Percentiles rank a stretch among this genome's conserved stretches.
Evolutionary conservation across 2,329 filamentous ascomycete species (phyloP).

Genomic region (Dothideomycetes sp.): DNA sequence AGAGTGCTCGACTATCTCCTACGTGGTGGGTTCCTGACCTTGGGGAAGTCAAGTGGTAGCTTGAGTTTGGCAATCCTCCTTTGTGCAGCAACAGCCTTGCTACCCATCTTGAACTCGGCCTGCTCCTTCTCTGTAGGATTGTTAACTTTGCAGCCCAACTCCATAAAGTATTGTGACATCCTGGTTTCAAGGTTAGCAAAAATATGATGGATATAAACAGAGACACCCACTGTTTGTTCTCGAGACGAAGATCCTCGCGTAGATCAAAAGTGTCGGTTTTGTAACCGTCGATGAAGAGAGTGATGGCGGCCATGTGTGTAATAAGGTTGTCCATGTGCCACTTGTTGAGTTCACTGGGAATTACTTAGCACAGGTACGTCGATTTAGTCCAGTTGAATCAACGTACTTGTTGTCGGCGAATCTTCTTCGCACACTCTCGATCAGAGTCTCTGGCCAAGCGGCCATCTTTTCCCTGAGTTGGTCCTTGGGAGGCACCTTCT

Average conservation of each 20-base stretch:
- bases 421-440: conserved; percentile 58
- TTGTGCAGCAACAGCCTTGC: conserved; percentile 50
- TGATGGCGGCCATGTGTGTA: conserved; percentile 63
- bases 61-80: conserved; percentile 61
- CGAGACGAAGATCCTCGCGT: conserved; percentile 61
- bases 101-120: conserved; percentile 45
- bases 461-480: conserved; percentile 50
- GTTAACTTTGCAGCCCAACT: conserved; percentile 61
- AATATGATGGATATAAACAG: neutral
- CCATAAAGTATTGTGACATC: conserved; percentile 61
- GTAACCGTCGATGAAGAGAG: conserved; percentile 63
- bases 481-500: conserved; percentile 51
- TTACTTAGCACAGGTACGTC: conserved; percentile 1
- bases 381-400: conserved; percentile 14
- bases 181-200: conserved; percentile 19
- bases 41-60: conserved; percentile 77
- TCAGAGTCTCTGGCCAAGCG: conserved; percentile 49
- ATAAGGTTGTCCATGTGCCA: conserved; percentile 63
- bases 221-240: conserved; percentile 50
- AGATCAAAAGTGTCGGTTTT: conserved; percentile 62
- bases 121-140: conserved; percentile 39
- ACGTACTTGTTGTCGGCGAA: conserved; percentile 51
- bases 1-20: conserved; percentile 18
- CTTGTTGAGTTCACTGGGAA: conserved; percentile 51
- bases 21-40: conserved; percentile 36